Conservation (phyloP, 148 eudicot genomes). For the Limonium bicolor region DNA sequence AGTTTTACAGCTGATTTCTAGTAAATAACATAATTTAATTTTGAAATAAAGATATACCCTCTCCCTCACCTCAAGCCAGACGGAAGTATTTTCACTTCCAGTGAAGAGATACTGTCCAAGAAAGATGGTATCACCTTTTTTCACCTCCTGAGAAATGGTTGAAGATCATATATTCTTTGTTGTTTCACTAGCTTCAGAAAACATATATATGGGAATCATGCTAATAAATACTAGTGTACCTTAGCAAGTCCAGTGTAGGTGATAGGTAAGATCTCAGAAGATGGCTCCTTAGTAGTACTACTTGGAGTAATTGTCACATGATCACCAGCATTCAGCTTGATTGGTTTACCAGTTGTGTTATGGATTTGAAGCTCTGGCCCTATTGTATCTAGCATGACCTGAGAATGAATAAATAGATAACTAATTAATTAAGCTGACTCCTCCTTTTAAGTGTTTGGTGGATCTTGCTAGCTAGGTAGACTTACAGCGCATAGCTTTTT, state of each 20-base stretch:
- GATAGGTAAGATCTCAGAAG: conserved; percentile 32
- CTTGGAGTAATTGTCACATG: conserved; percentile 34
- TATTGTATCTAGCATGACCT: conserved; percentile 60
- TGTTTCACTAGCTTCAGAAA: no score
- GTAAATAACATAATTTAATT: neutral
- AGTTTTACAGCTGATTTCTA: neutral
- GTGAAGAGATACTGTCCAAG: conserved; percentile 51
- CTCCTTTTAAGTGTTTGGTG: neutral
- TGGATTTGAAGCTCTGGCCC: conserved; percentile 52
- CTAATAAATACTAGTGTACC: conserved; percentile 12
- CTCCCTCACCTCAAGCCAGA: conserved; percentile 47
- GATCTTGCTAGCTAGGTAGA: neutral
- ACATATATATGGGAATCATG: neutral
- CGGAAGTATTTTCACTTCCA: conserved; percentile 51
- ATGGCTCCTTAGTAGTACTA: conserved; percentile 23
- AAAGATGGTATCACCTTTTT: conserved; percentile 38
- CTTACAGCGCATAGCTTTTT: conserved; percentile 49
- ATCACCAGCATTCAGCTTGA: conserved; percentile 26
- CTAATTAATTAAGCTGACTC: neutral
- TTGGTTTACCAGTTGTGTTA: conserved; percentile 31
- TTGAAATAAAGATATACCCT: neutral
- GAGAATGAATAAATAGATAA: conserved; percentile 10
- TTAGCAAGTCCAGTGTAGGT: conserved; percentile 30
- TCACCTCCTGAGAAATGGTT: conserved; percentile 28
- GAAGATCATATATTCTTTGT: no score